Evolutionary conservation across 1,284 basidiomycete genomes (phyloP).

Genomic region (Fomes fomentarius): DNA sequence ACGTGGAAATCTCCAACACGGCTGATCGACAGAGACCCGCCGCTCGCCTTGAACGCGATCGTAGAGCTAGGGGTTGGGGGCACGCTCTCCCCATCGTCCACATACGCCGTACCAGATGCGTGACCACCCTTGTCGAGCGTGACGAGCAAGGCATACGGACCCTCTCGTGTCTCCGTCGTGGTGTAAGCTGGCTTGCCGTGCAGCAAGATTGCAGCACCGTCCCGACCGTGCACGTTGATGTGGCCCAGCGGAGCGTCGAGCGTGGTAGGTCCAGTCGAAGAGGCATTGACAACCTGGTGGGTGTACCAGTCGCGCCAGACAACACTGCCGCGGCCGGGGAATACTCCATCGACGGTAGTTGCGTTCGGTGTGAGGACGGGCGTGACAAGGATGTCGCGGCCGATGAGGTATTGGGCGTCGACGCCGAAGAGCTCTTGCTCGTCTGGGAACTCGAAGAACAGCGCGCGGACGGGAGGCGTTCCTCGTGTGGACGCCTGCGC

Average conservation of each 20-base stretch:
- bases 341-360: slow-evolving; percentile 54
- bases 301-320: slow-evolving; percentile 82
- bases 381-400: slow-evolving; percentile 70
- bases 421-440: slow-evolving; percentile 65
- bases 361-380: slow-evolving; percentile 70
- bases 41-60: slow-evolving; percentile 42
- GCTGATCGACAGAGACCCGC: slow-evolving; percentile 38
- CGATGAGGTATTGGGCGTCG: slow-evolving; percentile 75
- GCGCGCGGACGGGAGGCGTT: slow-evolving; percentile 69
- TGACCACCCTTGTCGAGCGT: slow-evolving; percentile 47
- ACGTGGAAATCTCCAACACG: slow-evolving; percentile 38
- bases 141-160: slow-evolving; percentile 59
- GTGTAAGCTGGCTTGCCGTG: slow-evolving; percentile 62
- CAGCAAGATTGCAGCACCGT: slow-evolving; percentile 58
- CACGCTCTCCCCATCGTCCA: slow-evolving; percentile 66
- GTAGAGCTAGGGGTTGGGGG: slow-evolving; percentile 53
- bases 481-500: slow-evolving; percentile 66
- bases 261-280: slow-evolving; percentile 41
- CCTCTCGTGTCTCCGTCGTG: slow-evolving; percentile 55
- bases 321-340: slow-evolving; percentile 62
- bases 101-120: slow-evolving; percentile 59
- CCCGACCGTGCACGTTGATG: slow-evolving; percentile 72
- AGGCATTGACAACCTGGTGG: slow-evolving; percentile 51
- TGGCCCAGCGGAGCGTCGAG: slow-evolving; percentile 66
- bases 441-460: slow-evolving; percentile 79